These are phyloP conservation scores for Diospyros lotus DNA, from an alignment of 148 eudicot genomes.

Conservation along the genomic window DNA sequence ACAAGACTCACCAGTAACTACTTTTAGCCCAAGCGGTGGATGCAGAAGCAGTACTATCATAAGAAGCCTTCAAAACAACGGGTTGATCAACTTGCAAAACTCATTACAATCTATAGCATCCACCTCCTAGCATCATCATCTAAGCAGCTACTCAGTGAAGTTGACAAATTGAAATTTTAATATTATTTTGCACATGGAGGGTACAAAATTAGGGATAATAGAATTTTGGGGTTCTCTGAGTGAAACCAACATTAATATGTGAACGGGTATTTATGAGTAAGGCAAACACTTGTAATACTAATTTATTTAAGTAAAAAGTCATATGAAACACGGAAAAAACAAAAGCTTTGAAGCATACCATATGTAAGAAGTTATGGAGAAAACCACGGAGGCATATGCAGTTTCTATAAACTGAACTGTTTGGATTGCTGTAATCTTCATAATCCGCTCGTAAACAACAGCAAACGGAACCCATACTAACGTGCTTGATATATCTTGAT, in stretches of 20 bases:
- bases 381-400: slow-evolving; percentile 73
- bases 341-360: slow-evolving; percentile 48
- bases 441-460: slow-evolving; percentile 76
- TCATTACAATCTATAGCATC: background rate
- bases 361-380: slow-evolving; percentile 58
- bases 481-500: slow-evolving; percentile 17
- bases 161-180: background rate
- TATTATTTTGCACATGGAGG: background rate
- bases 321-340: background rate
- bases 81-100: background rate
- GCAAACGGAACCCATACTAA: slow-evolving; percentile 79
- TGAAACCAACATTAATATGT: background rate
- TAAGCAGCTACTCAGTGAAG: background rate
- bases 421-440: slow-evolving; percentile 71
- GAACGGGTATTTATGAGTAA: background rate
- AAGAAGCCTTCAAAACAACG: no score
- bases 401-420: slow-evolving; percentile 63
- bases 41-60: no score
- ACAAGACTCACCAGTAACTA: no score
- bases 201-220: background rate
- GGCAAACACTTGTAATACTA: background rate
- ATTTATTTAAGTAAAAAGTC: background rate
- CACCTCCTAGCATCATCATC: background rate
- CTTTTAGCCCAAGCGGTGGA: no score
- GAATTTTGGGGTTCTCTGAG: background rate